These are phyloP conservation scores for Eucalyptus coolabah DNA, from an alignment of 345 rosid species.

Conservation along the genomic window DNA sequence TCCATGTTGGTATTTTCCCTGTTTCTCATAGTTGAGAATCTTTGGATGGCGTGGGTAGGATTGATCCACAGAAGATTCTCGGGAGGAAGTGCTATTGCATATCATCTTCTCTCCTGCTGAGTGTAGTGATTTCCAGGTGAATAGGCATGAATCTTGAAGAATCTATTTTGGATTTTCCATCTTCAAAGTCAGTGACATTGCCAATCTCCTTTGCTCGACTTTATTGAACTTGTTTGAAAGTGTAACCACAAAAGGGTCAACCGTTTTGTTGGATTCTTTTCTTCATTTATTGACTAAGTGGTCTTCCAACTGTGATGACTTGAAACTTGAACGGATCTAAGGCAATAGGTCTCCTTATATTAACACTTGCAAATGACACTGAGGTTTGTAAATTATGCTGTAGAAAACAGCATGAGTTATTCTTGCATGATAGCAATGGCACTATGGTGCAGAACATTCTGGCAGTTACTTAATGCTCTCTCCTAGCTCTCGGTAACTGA, in stretches of 20 bases:
- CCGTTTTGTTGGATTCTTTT: background rate
- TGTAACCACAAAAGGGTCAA: background rate
- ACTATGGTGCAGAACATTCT: background rate
- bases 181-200: background rate
- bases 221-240: background rate
- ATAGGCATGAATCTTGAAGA: background rate
- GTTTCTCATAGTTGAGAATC: background rate
- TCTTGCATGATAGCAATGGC: background rate
- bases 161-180: background rate
- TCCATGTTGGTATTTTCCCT: background rate
- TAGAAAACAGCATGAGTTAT: background rate
- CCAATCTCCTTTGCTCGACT: background rate
- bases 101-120: background rate
- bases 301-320: background rate
- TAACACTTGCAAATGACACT: background rate
- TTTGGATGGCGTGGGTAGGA: background rate
- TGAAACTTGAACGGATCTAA: background rate
- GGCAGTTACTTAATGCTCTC: background rate
- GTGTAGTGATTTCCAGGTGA: background rate
- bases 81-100: background rate
- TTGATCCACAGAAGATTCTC: background rate
- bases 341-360: background rate
- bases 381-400: background rate
- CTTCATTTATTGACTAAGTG: background rate
- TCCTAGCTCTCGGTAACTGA: background rate